Evolutionary conservation across 805 yeast genomes (phyloP).

Genomic region (Saturnispora bothae): DNA sequence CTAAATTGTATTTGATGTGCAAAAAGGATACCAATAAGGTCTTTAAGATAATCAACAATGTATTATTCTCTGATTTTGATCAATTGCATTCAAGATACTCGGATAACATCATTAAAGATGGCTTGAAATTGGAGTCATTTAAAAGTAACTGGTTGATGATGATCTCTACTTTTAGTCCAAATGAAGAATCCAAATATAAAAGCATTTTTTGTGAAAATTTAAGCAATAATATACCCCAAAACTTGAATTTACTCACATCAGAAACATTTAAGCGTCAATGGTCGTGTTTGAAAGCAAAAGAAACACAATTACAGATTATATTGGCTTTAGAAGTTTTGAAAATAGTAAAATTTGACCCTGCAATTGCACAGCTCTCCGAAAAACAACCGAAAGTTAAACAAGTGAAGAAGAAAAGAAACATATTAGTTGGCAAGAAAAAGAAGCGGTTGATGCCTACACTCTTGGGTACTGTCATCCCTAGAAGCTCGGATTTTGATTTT

Average conservation of each 20-base stretch:
- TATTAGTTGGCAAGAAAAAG: slow-evolving; percentile 23
- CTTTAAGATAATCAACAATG: slow-evolving; percentile 13
- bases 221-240: not conserved
- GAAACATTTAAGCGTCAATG: slow-evolving; percentile 8
- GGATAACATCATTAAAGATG: not conserved
- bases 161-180: not conserved
- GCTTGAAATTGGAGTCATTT: not conserved
- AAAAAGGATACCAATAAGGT: slow-evolving; percentile 17
- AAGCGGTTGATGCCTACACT: slow-evolving; percentile 24
- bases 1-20: slow-evolving; percentile 21
- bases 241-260: slow-evolving; percentile 3
- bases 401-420: slow-evolving; percentile 1
- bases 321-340: slow-evolving; percentile 21
- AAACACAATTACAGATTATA: slow-evolving; percentile 24
- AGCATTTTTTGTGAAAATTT: slow-evolving; percentile 2
- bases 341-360: slow-evolving; percentile 9
- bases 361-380: not conserved
- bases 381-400: not conserved
- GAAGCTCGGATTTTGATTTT: slow-evolving; percentile 18
- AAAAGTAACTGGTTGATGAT: slow-evolving; percentile 3
- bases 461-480: slow-evolving; percentile 22
- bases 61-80: slow-evolving; percentile 14
- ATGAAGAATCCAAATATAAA: slow-evolving; percentile 8
- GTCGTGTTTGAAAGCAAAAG: slow-evolving; percentile 17
- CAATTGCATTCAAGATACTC: slow-evolving; percentile 10